Conservation (phyloP, 2,329 filamentous ascomycete genomes). For the Sarocladiaceae sp. region DNA sequence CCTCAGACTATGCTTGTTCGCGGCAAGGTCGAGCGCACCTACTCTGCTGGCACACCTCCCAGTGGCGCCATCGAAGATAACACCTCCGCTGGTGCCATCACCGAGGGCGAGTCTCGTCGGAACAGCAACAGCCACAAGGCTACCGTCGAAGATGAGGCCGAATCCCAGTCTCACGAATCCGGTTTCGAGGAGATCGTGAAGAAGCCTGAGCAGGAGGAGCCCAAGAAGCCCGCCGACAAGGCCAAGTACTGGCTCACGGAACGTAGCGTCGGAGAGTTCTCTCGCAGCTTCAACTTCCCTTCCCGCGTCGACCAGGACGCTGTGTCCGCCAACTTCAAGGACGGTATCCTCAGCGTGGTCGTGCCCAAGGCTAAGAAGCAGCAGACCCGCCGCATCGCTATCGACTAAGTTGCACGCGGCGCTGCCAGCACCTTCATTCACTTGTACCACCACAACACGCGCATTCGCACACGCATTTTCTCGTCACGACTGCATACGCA, state of each 20-base stretch:
- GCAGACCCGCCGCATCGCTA: slow-evolving; percentile 49
- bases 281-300: slow-evolving; percentile 65
- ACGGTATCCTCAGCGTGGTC: slow-evolving; percentile 60
- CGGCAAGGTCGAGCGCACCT: slow-evolving; percentile 63
- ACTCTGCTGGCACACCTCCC: slow-evolving; percentile 49
- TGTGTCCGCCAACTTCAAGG: slow-evolving; percentile 59
- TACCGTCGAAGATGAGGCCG: slow-evolving; percentile 61
- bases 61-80: slow-evolving; percentile 44
- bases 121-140: slow-evolving; percentile 43
- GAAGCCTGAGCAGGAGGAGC: slow-evolving; percentile 19
- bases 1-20: slow-evolving; percentile 67
- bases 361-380: slow-evolving; percentile 65
- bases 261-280: slow-evolving; percentile 63
- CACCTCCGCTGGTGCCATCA: slow-evolving; percentile 31
- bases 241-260: slow-evolving; percentile 69
- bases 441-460: background rate
- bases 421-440: no score
- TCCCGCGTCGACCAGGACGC: slow-evolving; percentile 56
- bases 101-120: slow-evolving; percentile 31
- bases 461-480: background rate
- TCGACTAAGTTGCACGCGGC: slow-evolving; percentile 38
- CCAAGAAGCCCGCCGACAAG: slow-evolving; percentile 31
- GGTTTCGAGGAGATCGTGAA: slow-evolving; percentile 25
- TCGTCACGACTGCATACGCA: background rate
- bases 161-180: slow-evolving; percentile 23